phyloP scores from a whole-genome alignment of 2,329 filamentous ascomycete species.

The Arthrinium puccinioides region DNA sequence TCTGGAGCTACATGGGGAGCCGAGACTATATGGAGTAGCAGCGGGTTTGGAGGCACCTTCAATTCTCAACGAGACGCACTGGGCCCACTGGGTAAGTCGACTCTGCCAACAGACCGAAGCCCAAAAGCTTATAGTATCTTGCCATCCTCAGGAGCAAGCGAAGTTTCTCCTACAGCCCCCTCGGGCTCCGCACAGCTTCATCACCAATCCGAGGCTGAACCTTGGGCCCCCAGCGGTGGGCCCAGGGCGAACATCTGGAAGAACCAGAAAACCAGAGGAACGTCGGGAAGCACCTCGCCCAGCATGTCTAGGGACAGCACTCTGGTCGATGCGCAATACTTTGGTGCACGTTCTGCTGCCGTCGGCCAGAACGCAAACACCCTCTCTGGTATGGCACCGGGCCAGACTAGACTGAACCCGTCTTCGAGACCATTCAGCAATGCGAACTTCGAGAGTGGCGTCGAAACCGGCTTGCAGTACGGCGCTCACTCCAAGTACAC shows the following conservation, averaged over 20 bases:
- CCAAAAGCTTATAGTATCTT: constrained; percentile 13
- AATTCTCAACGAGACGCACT: constrained; percentile 28
- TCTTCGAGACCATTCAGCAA: constrained; percentile 35
- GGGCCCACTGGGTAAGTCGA: constrained; percentile 43
- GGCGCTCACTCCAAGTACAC: constrained; percentile 10
- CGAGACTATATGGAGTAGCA: constrained; percentile 4
- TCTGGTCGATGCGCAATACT: constrained; percentile 29
- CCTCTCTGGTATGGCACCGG: constrained; percentile 26
- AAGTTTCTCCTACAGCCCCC: constrained; percentile 41
- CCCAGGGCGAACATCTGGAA: constrained; percentile 52
- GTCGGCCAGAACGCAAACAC: constrained; percentile 31
- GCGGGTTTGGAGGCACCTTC: constrained; percentile 2
- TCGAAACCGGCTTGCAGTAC: constrained; percentile 21
- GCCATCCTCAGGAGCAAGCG: constrained; percentile 27
- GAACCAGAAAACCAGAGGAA: constrained; percentile 36
- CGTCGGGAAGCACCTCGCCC: constrained; percentile 51
- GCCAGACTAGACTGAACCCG: constrained; percentile 35
- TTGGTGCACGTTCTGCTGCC: constrained; percentile 35
- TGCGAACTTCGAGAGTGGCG: constrained; percentile 31
- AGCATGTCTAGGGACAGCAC: constrained; percentile 43
- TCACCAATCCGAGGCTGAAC: constrained; percentile 60
- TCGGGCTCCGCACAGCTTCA: constrained; percentile 65
- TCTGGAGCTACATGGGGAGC: background rate
- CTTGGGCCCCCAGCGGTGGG: constrained; percentile 37
- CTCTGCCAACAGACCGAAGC: too few relatives aligned